Evolutionary conservation across 1,284 basidiomycete species (phyloP).

Genomic region (Puccinia polysora): DNA sequence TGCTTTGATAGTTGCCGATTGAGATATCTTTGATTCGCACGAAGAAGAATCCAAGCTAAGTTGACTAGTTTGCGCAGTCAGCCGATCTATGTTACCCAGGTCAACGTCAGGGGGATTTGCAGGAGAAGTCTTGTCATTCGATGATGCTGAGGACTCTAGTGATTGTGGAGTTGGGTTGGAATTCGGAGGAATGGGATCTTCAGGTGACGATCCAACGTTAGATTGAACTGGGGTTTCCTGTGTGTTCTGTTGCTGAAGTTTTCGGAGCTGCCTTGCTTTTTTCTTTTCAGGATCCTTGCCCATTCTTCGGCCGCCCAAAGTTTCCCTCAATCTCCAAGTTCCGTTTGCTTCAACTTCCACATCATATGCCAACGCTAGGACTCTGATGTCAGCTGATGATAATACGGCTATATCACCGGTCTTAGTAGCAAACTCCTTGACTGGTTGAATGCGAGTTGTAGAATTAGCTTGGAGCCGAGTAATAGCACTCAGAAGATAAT

Average conservation of each 20-base stretch:
- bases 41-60: neutral
- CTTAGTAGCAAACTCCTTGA: slow-evolving; percentile 85
- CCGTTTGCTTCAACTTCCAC: slow-evolving; percentile 63
- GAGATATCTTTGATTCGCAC: neutral
- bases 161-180: neutral
- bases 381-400: slow-evolving; percentile 82
- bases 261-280: slow-evolving; percentile 44
- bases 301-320: slow-evolving; percentile 51
- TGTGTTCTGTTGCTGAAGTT: slow-evolving; percentile 11
- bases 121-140: neutral
- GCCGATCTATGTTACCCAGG: slow-evolving; percentile 6
- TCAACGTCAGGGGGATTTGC: neutral
- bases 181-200: neutral
- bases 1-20: slow-evolving; percentile 32
- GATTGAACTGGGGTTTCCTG: neutral
- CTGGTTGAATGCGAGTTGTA: slow-evolving; percentile 55
- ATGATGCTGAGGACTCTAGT: neutral
- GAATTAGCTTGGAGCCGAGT: neutral
- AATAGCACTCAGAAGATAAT: no score
- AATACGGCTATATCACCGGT: slow-evolving; percentile 94
- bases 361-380: slow-evolving; percentile 81
- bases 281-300: slow-evolving; percentile 46
- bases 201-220: neutral
- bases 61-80: neutral
- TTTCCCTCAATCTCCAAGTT: slow-evolving; percentile 56